Evolutionary conservation across 306 rosid species (phyloP).

Genomic region (Prunus fruticosa): DNA sequence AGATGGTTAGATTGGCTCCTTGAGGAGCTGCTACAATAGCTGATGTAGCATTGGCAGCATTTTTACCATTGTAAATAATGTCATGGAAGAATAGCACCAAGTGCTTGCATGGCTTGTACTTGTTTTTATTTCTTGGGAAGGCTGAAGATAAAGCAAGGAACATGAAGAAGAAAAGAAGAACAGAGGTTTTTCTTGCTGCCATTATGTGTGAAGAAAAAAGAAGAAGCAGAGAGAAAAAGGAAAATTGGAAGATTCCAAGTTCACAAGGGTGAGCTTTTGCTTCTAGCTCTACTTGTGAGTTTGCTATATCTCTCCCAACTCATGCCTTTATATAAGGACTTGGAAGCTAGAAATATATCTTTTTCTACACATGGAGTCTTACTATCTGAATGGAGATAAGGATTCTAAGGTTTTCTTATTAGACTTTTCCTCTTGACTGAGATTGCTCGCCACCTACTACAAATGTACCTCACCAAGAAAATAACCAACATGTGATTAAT

Average conservation of each 20-base stretch:
- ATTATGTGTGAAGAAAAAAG: too few relatives aligned
- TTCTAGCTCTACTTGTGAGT: not conserved
- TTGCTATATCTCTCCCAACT: not conserved
- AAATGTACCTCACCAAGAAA: too few relatives aligned
- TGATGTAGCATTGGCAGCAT: slow-evolving; percentile 63
- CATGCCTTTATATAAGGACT: not conserved
- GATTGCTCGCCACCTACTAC: too few relatives aligned
- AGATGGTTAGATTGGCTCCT: slow-evolving; percentile 52
- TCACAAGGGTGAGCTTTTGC: not conserved
- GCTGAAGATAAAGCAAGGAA: slow-evolving; percentile 33
- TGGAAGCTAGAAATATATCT: not conserved
- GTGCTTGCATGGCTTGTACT: slow-evolving; percentile 54
- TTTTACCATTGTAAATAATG: slow-evolving; percentile 58
- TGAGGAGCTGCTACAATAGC: slow-evolving; percentile 71
- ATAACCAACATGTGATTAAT: too few relatives aligned
- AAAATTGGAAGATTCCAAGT: too few relatives aligned
- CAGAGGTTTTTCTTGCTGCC: slow-evolving; percentile 26
- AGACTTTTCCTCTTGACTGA: too few relatives aligned
- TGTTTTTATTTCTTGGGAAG: slow-evolving; percentile 25
- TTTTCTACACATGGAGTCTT: not conserved
- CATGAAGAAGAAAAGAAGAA: slow-evolving; percentile 19
- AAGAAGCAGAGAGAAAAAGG: too few relatives aligned
- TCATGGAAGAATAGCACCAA: slow-evolving; percentile 66
- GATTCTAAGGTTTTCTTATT: not conserved
- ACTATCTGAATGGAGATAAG: not conserved